Percentiles rank a stretch among this genome's conserved stretches.
Evolutionary conservation across 2,329 filamentous ascomycete species (phyloP).

Genomic region (Aspergillus nomiae): DNA sequence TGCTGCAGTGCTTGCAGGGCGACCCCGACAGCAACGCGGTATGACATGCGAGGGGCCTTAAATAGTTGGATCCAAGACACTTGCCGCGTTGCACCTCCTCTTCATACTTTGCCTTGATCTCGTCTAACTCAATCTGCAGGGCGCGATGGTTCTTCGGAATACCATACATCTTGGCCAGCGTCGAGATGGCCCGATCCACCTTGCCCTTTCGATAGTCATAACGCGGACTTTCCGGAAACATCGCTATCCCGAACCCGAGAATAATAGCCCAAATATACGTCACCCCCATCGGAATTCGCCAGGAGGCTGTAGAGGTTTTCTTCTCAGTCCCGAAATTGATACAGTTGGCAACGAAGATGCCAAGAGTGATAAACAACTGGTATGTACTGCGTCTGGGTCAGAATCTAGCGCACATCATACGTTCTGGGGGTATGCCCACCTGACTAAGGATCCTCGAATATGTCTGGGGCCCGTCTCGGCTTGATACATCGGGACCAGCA

Average conservation of each 20-base stretch:
- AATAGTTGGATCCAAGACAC: constrained; percentile 41
- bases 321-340: constrained; percentile 49
- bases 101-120: constrained; percentile 59
- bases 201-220: constrained; percentile 60
- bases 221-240: constrained; percentile 60
- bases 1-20: constrained; percentile 44
- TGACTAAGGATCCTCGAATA: constrained; percentile 47
- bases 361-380: constrained; percentile 51
- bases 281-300: constrained; percentile 57
- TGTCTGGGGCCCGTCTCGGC: constrained; percentile 48
- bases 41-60: constrained; percentile 45
- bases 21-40: constrained; percentile 45
- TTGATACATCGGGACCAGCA: constrained; percentile 50
- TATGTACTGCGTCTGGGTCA: constrained; percentile 31
- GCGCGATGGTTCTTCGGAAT: constrained; percentile 55
- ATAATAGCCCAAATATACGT: constrained; percentile 59
- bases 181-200: constrained; percentile 52
- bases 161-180: constrained; percentile 58
- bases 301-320: constrained; percentile 42
- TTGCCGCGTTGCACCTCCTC: constrained; percentile 46
- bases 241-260: constrained; percentile 56
- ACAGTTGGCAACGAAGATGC: constrained; percentile 50
- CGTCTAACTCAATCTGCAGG: constrained; percentile 54
- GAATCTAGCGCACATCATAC: background rate
- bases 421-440: constrained; percentile 20